Conservation (phyloP, 257 asterid genomes). For the Coffea eugenioides region DNA sequence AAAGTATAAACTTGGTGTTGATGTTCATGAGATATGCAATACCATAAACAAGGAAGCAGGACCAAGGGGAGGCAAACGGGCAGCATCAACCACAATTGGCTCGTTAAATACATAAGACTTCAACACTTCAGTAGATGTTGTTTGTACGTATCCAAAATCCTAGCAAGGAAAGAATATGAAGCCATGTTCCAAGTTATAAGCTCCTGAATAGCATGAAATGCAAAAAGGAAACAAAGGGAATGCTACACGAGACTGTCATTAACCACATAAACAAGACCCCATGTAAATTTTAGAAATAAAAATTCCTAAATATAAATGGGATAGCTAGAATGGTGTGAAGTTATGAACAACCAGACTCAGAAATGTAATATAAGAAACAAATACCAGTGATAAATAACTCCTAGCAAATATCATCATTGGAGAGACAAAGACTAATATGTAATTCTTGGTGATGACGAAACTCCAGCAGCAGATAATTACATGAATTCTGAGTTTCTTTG, state of each 20-base stretch:
- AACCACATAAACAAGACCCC: background rate
- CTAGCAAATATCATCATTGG: background rate
- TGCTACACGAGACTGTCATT: background rate
- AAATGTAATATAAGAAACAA: background rate
- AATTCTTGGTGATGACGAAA: background rate
- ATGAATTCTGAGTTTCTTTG: background rate
- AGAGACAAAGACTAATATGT: too few species aligned
- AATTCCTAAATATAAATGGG: background rate
- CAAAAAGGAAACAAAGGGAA: background rate
- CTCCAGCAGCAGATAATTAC: background rate
- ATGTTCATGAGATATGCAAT: conserved; percentile 28
- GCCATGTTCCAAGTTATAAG: conserved; percentile 6
- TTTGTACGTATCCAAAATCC: conserved; percentile 99
- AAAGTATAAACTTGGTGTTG: background rate
- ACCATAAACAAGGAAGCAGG: conserved; percentile 97
- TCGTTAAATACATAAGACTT: conserved; percentile 93
- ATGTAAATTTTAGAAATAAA: background rate
- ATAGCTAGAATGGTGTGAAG: background rate
- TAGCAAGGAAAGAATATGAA: conserved; percentile 32
- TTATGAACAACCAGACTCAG: background rate
- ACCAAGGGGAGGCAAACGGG: conserved; percentile 84
- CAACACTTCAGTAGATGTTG: conserved; percentile 95
- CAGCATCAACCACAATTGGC: conserved; percentile 93
- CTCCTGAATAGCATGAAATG: conserved; percentile 1
- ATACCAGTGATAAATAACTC: background rate